phyloP scores from a whole-genome alignment of 2,329 filamentous ascomycete genomes.

The Beauveria sp. region DNA sequence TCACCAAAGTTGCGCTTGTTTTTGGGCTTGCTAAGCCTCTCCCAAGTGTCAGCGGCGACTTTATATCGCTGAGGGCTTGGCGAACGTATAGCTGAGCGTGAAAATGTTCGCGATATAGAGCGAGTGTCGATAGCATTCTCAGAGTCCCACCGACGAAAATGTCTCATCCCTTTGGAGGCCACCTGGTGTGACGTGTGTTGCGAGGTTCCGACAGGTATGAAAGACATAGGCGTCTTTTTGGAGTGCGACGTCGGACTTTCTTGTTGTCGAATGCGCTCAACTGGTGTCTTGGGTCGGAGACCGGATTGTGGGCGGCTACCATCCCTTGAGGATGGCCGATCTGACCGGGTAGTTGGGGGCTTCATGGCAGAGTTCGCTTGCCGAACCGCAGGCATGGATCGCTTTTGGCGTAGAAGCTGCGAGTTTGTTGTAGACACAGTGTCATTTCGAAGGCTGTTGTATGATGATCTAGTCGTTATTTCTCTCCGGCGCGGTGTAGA shows the following conservation, averaged over 20 bases:
- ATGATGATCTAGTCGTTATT: conserved; percentile 46
- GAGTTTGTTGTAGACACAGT: conserved; percentile 55
- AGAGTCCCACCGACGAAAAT: conserved; percentile 75
- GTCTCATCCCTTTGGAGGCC: conserved; percentile 60
- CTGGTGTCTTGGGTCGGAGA: conserved; percentile 62
- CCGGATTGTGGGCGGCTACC: conserved; percentile 45
- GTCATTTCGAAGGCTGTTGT: conserved; percentile 47
- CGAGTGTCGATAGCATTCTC: conserved; percentile 57
- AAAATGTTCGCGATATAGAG: conserved; percentile 49
- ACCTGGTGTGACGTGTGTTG: conserved; percentile 72
- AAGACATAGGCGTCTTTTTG: conserved; percentile 60
- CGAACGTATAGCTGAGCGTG: conserved; percentile 50
- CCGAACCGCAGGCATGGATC: conserved; percentile 55
- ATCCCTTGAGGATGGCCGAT: conserved; percentile 53
- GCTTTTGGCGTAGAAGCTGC: conserved; percentile 57
- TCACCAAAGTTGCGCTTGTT: conserved; percentile 64
- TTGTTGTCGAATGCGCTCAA: conserved; percentile 49
- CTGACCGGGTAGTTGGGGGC: conserved; percentile 37
- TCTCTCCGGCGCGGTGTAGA: conserved; percentile 55
- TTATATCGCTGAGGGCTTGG: conserved; percentile 48
- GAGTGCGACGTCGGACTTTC: conserved; percentile 45
- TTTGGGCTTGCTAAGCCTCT: conserved; percentile 64
- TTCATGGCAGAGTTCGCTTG: conserved; percentile 45
- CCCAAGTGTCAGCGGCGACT: conserved; percentile 44
- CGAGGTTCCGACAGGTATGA: conserved; percentile 69